Evolutionary conservation across 768 basidiomycete genomes (phyloP), one percentile per base, ranked within the genome.

Genomic region (Exidia glandulosa): DNA sequence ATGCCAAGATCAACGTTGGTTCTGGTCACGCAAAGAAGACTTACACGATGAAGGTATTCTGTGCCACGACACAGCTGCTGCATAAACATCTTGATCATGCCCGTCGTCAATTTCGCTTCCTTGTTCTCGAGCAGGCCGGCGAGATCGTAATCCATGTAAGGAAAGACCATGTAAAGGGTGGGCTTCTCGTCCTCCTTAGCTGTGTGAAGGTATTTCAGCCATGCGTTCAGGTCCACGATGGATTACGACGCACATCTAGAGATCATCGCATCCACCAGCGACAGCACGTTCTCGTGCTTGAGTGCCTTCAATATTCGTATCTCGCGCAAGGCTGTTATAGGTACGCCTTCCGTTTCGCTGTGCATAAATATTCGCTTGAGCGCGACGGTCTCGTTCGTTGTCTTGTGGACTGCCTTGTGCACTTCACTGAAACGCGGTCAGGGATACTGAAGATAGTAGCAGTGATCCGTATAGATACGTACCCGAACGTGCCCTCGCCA

Each of bases 71-170:
- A 77, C 30, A 98, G 80, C 70, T 99, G 96, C 72, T 86, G 87
- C 85, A 95, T 90, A 71, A 97, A 95, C 31, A 95, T 75, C 74
- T 98, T 99, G 73, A 97, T 94, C 62, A 93, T 85, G 65, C 87
- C 87, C 7, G 86, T 84, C 56, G 82, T 81, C 3, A 95, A 76
- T 65, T 87, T 86, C 61, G 94, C 94, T 30, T 88, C 81, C 61
- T 90, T 87, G 68, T 98, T 97, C 72, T 94, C 91, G 61, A 99
- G 75, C 37, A 98, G 72, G 2, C 96, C 96, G 2, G 95, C 93
- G 12, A 99, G 82, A 73, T 99, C 96, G 67, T 99, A 95, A 67
- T 98, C 96, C 96, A 98, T 98, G 74, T 97, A 99, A 0, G 96
- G 96, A 68, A 98, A 99, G 45, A 97, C 95, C 93, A 98, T 96